Evolutionary conservation across 2,329 filamentous ascomycete species (phyloP), one percentile per base, ranked within the genome.

Genomic region (Zasmidium angulare): DNA sequence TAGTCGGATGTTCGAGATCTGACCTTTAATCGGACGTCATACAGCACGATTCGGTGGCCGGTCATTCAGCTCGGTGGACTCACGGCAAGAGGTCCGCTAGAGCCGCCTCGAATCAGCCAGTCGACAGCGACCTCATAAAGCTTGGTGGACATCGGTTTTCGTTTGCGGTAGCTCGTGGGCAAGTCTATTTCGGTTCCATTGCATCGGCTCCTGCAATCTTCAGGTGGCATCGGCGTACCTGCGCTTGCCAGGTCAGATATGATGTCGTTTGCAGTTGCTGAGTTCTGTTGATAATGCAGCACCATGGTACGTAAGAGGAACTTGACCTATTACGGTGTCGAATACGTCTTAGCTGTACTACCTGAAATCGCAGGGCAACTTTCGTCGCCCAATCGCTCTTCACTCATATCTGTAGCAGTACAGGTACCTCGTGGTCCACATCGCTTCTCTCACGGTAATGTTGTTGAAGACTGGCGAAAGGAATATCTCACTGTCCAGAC

Each of bases 351-450:
- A 20, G 36, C 11, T 43, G 36, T 19, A 43, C n/a, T 43, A 43
- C 36, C 36, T 17, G 7, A 17, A 7, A 43, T 17, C 36, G 12
- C 3, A 7, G 6, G 12, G n/a, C 6, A 17, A 7, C 14, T 14
- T 36, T 53, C 51, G 19, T 46, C 50, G 50, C n/a, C 19, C 14
- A 43, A n/a, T 29, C 21, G 21, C 29, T 54, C 36, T 26, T 24
- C 56, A 63, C 53, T 63, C 61, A 46, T 63, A 63, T 46, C 61
- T 53, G 46, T 58, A 63, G 51, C 61, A 63, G 43, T 63, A 63
- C 17, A 24, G 10, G 17, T 56, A 50, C 55, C 31, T 58, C 6
- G 21, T 60, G n/a, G 61, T 40, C 58, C 58, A 63, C 61, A 63
- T 63, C 3, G 58, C 54, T 3, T 60, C 58, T 22, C 54, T 36